These are phyloP conservation scores for Polygonum maritimum DNA, from an alignment of 148 eudicot species.

Conservation along the genomic window DNA sequence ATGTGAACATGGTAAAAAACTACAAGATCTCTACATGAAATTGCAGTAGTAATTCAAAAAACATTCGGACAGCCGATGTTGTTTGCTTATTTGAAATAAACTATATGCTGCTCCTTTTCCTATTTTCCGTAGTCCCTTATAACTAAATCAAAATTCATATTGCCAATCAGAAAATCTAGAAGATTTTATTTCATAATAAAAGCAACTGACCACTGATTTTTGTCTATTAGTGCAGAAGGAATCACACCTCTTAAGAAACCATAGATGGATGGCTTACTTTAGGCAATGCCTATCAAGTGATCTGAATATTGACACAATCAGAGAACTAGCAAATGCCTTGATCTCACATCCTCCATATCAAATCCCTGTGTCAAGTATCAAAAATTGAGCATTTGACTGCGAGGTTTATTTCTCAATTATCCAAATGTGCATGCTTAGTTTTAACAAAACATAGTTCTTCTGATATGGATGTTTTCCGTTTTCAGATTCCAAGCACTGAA, in stretches of 20 bases:
- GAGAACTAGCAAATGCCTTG: slow-evolving; percentile 79
- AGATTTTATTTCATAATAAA: not conserved
- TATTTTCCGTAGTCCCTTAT: not conserved
- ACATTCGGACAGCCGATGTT: no score
- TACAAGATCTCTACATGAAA: not conserved
- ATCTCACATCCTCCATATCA: slow-evolving; percentile 81
- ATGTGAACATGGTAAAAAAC: not conserved
- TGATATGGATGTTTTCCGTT: not conserved
- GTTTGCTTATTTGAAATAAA: no score
- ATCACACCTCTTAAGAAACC: slow-evolving; percentile 62
- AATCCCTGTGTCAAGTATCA: slow-evolving; percentile 53
- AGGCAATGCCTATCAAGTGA: slow-evolving; percentile 77
- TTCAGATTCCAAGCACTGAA: slow-evolving; percentile 57
- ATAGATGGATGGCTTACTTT: slow-evolving; percentile 68
- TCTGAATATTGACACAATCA: slow-evolving; percentile 38
- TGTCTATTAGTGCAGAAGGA: slow-evolving; percentile 67
- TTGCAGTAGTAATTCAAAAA: not conserved
- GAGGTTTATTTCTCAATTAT: slow-evolving; percentile 27
- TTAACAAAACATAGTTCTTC: not conserved
- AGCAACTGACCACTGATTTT: slow-evolving; percentile 12
- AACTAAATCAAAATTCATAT: not conserved
- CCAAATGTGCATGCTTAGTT: not conserved
- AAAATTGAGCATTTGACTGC: slow-evolving; percentile 70
- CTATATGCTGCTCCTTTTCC: not conserved
- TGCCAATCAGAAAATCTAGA: not conserved